phyloP scores from a whole-genome alignment of 1,284 basidiomycete species.

The Porodaedalea pini region DNA sequence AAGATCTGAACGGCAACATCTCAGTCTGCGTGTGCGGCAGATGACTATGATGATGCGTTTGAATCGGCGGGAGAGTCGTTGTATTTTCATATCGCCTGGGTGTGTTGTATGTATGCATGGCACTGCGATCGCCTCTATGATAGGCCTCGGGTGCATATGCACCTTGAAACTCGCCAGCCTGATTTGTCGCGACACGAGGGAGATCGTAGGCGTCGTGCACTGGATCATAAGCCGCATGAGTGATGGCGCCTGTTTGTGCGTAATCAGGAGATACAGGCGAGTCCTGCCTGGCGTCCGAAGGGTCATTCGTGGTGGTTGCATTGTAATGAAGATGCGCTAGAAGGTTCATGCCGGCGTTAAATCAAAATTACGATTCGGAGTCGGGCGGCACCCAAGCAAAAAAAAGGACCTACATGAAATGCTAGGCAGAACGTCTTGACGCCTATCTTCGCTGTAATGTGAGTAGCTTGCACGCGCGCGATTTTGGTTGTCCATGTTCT shows the following conservation, averaged over 20 bases:
- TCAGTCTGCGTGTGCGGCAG: conserved; percentile 8
- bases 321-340: conserved; percentile 7
- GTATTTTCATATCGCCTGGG: conserved; percentile 9
- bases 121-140: conserved; percentile 12
- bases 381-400: neutral
- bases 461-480: conserved; percentile 6
- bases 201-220: conserved; percentile 18
- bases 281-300: conserved; percentile 1
- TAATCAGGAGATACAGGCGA: conserved; percentile 10
- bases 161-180: neutral
- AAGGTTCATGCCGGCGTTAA: neutral
- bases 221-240: conserved; percentile 18
- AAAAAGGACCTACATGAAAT: conserved; percentile 15
- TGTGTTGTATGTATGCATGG: neutral
- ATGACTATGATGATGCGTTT: conserved; percentile 6
- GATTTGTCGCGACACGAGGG: neutral
- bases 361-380: neutral
- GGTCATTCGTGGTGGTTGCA: neutral
- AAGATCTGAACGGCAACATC: conserved; percentile 4
- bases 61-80: conserved; percentile 14
- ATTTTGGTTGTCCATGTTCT: conserved; percentile 13
- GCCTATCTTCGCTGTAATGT: conserved; percentile 10
- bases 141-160: conserved; percentile 4
- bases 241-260: neutral
- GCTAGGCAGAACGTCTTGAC: conserved; percentile 14